A percentile compares a stretch with the other conserved stretches of the same genome.
Conservation (phyloP, 1,139 yeast species). For the Zygosaccharomyces sapae region DNA sequence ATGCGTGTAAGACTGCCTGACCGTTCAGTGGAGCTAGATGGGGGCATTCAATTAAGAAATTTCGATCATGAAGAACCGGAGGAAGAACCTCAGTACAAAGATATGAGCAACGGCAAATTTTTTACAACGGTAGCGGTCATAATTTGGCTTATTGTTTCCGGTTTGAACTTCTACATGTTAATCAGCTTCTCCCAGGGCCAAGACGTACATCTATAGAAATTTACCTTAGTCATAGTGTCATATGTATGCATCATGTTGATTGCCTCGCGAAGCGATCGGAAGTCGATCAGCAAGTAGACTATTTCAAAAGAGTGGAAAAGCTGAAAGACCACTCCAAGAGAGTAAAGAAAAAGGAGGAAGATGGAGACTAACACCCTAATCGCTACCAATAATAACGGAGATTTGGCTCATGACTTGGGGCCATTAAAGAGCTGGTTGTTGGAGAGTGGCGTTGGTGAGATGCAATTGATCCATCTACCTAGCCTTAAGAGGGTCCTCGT, state of each 20-base stretch:
- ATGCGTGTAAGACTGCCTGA: conserved; percentile 46
- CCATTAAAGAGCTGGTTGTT: conserved; percentile 11
- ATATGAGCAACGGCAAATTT: conserved; percentile 65
- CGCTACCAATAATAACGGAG: conserved; percentile 9
- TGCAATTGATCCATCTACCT: conserved; percentile 13
- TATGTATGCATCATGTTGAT: background rate
- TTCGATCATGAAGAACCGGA: conserved; percentile 15
- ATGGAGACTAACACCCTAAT: conserved; percentile 14
- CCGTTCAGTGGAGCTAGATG: conserved; percentile 18
- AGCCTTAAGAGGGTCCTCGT: conserved; percentile 11
- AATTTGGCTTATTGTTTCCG: conserved; percentile 73
- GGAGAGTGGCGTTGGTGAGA: conserved; percentile 8
- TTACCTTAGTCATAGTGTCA: background rate
- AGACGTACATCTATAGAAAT: conserved; percentile 48
- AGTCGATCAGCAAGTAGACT: background rate
- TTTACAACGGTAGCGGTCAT: conserved; percentile 54
- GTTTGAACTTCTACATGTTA: conserved; percentile 71
- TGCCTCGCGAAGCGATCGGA: background rate
- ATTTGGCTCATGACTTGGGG: conserved; percentile 8
- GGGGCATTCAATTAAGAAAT: conserved; percentile 21
- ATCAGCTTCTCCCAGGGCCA: conserved; percentile 69
- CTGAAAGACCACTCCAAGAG: background rate
- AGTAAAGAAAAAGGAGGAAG: background rate
- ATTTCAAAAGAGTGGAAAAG: background rate
- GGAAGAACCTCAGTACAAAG: conserved; percentile 35